Conservation (phyloP, 2,329 filamentous ascomycete genomes). For the Alternaria gansuensis region DNA sequence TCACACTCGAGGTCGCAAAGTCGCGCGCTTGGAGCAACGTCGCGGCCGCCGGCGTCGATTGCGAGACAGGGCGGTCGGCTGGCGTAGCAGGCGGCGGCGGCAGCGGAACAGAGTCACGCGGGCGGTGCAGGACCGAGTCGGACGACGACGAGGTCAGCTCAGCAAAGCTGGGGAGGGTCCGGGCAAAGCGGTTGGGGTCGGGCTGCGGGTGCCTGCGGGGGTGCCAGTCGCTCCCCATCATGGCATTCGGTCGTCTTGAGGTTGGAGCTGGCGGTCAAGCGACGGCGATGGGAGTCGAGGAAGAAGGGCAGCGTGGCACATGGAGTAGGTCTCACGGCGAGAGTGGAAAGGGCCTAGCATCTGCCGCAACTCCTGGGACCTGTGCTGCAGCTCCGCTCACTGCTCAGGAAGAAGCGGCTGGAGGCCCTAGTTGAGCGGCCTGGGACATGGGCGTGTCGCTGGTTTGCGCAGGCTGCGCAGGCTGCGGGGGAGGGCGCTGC, state of each 20-base stretch:
- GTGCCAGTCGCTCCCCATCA: constrained; percentile 31
- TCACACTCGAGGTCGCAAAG: constrained; percentile 12
- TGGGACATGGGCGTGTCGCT: constrained; percentile 18
- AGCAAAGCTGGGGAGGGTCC: constrained; percentile 37
- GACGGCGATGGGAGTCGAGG: constrained; percentile 11
- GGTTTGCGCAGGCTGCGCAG: constrained; percentile 22
- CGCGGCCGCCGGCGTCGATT: constrained; percentile 14
- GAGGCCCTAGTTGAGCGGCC: constrained; percentile 21
- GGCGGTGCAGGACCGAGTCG: constrained; percentile 29
- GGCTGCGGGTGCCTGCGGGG: constrained; percentile 22
- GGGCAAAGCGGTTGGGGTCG: constrained; percentile 21
- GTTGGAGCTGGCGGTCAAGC: constrained; percentile 11
- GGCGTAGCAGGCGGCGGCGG: neutral
- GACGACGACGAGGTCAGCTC: constrained; percentile 35
- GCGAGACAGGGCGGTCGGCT: constrained; percentile 20
- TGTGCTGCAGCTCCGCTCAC: constrained; percentile 17
- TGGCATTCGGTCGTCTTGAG: constrained; percentile 20
- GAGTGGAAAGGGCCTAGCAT: constrained; percentile 21
- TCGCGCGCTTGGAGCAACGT: neutral
- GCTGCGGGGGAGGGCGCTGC: constrained; percentile 22
- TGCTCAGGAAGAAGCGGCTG: constrained; percentile 20
- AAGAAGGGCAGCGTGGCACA: constrained; percentile 20
- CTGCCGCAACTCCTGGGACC: constrained; percentile 5
- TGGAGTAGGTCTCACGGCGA: constrained; percentile 19
- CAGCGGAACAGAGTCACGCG: constrained; percentile 22